These are phyloP conservation scores for Plantago elongata DNA, from an alignment of 257 asterid species.

Conservation along the genomic window DNA sequence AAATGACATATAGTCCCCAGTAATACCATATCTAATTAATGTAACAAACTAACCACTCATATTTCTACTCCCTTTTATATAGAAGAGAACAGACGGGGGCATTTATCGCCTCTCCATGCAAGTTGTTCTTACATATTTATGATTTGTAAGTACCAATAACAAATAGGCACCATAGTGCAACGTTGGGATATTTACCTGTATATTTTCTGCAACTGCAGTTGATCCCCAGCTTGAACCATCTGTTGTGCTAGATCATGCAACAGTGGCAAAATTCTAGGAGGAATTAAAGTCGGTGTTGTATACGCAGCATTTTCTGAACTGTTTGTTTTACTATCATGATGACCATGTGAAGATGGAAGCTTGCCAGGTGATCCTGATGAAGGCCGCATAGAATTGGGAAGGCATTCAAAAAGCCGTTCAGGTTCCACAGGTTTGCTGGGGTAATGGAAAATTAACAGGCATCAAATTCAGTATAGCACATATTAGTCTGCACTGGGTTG, in stretches of 20 bases:
- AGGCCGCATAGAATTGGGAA: slow-evolving; percentile 95
- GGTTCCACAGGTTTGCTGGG: slow-evolving; percentile 98
- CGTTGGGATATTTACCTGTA: slow-evolving; percentile 51
- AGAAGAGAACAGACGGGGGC: too few relatives aligned
- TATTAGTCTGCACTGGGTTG: slow-evolving; percentile 4
- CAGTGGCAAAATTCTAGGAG: slow-evolving; percentile 85
- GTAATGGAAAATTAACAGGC: slow-evolving; percentile 12
- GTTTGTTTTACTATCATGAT: slow-evolving; percentile 37
- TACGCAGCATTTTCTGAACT: slow-evolving; percentile 58
- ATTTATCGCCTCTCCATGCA: too few relatives aligned
- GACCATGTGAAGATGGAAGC: slow-evolving; percentile 59
- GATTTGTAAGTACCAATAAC: slow-evolving; percentile 1
- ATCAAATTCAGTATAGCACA: background rate
- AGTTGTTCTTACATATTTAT: background rate
- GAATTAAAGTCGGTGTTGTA: slow-evolving; percentile 88
- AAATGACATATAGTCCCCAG: background rate
- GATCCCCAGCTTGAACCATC: slow-evolving; percentile 94
- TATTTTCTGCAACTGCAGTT: slow-evolving; percentile 72
- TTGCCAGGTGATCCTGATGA: slow-evolving; percentile 89
- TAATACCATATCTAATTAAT: slow-evolving; percentile 1
- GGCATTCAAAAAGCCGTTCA: slow-evolving; percentile 98
- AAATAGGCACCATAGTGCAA: slow-evolving; percentile 2
- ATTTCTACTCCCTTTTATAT: too few relatives aligned
- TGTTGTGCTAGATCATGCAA: slow-evolving; percentile 92
- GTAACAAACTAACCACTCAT: background rate